Evolutionary conservation across 176 grass and related monocot species (phyloP).

Genomic region (Aegilops longissima): DNA sequence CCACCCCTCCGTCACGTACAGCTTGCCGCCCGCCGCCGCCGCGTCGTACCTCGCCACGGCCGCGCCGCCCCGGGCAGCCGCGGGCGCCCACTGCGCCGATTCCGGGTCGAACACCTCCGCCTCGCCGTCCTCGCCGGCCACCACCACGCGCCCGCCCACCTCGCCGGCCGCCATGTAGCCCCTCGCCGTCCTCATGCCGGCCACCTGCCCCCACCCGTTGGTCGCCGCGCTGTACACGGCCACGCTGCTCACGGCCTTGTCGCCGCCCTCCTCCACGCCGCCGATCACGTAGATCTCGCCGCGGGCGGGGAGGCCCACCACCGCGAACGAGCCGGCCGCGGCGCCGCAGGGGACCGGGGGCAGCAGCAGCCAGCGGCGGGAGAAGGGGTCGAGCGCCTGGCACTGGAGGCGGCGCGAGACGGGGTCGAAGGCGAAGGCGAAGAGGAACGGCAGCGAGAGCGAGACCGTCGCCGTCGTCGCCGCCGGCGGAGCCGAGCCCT

Average conservation of each 20-base stretch:
- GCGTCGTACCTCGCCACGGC: slow-evolving; percentile 71
- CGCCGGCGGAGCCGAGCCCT: no score
- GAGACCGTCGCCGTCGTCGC: neutral
- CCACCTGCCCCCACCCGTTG: slow-evolving; percentile 53
- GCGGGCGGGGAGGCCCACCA: slow-evolving; percentile 51
- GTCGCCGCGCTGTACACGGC: slow-evolving; percentile 77
- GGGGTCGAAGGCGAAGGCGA: slow-evolving; percentile 81
- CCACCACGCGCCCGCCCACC: slow-evolving; percentile 49
- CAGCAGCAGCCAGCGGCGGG: slow-evolving; percentile 69
- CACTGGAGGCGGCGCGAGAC: slow-evolving; percentile 81
- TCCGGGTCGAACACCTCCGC: slow-evolving; percentile 69
- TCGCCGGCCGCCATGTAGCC: slow-evolving; percentile 71
- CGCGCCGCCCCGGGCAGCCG: neutral
- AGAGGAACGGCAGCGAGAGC: slow-evolving; percentile 66
- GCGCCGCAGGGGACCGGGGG: slow-evolving; percentile 57
- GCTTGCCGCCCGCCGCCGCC: slow-evolving; percentile 53
- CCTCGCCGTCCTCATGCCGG: slow-evolving; percentile 35
- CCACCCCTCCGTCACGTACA: slow-evolving; percentile 99
- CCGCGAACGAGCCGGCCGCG: slow-evolving; percentile 57
- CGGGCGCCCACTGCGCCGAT: slow-evolving; percentile 12
- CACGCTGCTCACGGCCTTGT: slow-evolving; percentile 50
- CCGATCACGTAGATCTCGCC: slow-evolving; percentile 94
- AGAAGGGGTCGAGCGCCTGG: slow-evolving; percentile 76
- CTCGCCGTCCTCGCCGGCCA: slow-evolving; percentile 57
- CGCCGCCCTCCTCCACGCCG: slow-evolving; percentile 39